Evolutionary conservation across 495 filamentous ascomycete species (phyloP).

Genomic region (Trichoderma asperelloides): DNA sequence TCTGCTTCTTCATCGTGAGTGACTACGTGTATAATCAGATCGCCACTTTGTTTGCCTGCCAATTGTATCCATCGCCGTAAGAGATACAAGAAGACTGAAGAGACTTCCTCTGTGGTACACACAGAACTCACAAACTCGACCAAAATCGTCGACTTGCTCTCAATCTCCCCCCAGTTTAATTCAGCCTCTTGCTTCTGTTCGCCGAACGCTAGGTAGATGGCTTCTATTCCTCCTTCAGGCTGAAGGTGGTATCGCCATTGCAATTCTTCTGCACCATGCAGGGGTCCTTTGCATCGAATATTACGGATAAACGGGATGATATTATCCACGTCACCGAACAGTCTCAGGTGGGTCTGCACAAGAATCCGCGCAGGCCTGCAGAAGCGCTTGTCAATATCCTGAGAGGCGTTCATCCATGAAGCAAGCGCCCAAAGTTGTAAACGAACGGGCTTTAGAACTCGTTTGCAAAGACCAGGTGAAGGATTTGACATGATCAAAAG

Average conservation of each 20-base stretch:
- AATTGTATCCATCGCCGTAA: constrained; percentile 48
- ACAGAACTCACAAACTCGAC: constrained; percentile 43
- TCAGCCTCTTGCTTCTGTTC: background rate
- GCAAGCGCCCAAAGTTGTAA: constrained; percentile 63
- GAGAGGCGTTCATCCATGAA: constrained; percentile 34
- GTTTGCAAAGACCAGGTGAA: constrained; percentile 63
- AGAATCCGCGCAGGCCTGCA: constrained; percentile 31
- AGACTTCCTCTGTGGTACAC: constrained; percentile 48
- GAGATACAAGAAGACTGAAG: constrained; percentile 53
- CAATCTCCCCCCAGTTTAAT: constrained; percentile 25
- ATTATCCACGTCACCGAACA: constrained; percentile 35
- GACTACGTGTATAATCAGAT: constrained; percentile 22
- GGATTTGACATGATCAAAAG: constrained; percentile 57
- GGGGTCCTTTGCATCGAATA: constrained; percentile 31
- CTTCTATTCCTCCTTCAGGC: constrained; percentile 18
- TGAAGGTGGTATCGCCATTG: constrained; percentile 30
- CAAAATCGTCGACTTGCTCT: constrained; percentile 45
- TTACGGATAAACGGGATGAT: constrained; percentile 32
- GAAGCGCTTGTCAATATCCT: constrained; percentile 22
- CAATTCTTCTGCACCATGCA: constrained; percentile 15
- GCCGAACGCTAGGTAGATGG: background rate
- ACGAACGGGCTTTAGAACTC: constrained; percentile 54
- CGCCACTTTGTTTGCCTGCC: constrained; percentile 1
- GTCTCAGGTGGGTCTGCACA: constrained; percentile 35
- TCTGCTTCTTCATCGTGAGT: constrained; percentile 22